phyloP scores from a whole-genome alignment of 2,329 filamentous ascomycete genomes.

The Fusarium equiseti region DNA sequence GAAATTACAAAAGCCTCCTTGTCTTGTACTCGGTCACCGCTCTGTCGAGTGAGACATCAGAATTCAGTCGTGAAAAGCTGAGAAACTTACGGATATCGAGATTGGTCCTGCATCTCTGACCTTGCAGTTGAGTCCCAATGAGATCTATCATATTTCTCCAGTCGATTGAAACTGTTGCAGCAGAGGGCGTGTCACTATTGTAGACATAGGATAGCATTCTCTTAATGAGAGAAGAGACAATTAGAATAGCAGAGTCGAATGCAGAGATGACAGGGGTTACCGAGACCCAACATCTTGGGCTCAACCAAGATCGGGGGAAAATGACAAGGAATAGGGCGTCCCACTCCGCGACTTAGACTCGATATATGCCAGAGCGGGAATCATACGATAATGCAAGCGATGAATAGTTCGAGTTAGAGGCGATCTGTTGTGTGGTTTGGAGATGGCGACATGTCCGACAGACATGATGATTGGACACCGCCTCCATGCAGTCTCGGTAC shows the following conservation, averaged over 20 bases:
- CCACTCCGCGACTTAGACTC: no score
- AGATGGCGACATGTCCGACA: background rate
- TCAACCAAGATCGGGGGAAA: background rate
- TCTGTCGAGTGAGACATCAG: background rate
- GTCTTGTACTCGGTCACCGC: background rate
- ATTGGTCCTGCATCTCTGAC: background rate
- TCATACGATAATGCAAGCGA: slow-evolving; percentile 2
- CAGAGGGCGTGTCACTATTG: background rate
- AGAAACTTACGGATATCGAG: slow-evolving; percentile 10
- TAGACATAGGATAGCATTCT: background rate
- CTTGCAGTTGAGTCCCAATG: background rate
- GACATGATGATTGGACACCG: background rate
- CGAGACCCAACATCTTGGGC: background rate
- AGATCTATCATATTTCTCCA: slow-evolving; percentile 1
- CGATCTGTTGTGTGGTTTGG: background rate
- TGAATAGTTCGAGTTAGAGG: background rate
- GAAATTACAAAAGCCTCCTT: background rate
- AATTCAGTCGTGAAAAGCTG: background rate
- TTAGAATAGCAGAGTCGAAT: background rate
- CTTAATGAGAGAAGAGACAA: background rate
- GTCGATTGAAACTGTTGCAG: background rate
- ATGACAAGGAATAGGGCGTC: background rate
- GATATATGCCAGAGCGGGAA: background rate
- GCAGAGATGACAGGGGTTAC: background rate
- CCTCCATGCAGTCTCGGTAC: background rate